Evolutionary conservation across 352 stramenopile species (phyloP).

Genomic region (Pythium biforme): DNA sequence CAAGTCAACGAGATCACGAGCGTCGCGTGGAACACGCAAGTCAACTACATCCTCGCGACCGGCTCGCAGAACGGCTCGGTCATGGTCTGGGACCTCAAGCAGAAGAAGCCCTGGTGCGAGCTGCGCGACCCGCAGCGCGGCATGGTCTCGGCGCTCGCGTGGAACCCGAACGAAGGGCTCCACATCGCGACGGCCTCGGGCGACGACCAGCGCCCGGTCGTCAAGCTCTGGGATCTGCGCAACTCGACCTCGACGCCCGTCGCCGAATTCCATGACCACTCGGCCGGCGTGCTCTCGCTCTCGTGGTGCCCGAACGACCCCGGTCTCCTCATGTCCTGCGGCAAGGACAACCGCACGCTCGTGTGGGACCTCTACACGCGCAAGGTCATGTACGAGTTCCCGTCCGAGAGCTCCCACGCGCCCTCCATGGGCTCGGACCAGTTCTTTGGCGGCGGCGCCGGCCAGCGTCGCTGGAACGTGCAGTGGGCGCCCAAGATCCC

Average conservation of each 20-base stretch:
- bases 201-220: constrained; percentile 94
- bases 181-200: constrained; percentile 96
- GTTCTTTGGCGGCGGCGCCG: constrained; percentile 70
- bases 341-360: constrained; percentile 98
- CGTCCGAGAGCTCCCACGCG: constrained; percentile 57
- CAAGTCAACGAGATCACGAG: constrained; percentile 87
- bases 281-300: constrained; percentile 94
- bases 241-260: constrained; percentile 97
- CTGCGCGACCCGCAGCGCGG: constrained; percentile 88
- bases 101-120: constrained; percentile 98
- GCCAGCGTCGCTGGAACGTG: constrained; percentile 92
- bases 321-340: constrained; percentile 91
- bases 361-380: constrained; percentile 97
- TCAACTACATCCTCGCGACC: constrained; percentile 97
- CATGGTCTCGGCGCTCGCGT: constrained; percentile 92
- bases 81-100: constrained; percentile 97
- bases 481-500: constrained; percentile 95
- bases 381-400: constrained; percentile 94
- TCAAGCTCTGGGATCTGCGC: constrained; percentile 98
- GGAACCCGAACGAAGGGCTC: constrained; percentile 97
- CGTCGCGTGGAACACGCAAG: constrained; percentile 97
- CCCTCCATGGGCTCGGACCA: constrained; percentile 76
- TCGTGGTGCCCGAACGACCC: constrained; percentile 97
- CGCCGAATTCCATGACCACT: constrained; percentile 94
- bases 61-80: constrained; percentile 93